Evolutionary conservation across 116 monocot genomes (phyloP), one percentile per base, ranked within the genome.

Genomic region (Phalaenopsis hybrid): DNA sequence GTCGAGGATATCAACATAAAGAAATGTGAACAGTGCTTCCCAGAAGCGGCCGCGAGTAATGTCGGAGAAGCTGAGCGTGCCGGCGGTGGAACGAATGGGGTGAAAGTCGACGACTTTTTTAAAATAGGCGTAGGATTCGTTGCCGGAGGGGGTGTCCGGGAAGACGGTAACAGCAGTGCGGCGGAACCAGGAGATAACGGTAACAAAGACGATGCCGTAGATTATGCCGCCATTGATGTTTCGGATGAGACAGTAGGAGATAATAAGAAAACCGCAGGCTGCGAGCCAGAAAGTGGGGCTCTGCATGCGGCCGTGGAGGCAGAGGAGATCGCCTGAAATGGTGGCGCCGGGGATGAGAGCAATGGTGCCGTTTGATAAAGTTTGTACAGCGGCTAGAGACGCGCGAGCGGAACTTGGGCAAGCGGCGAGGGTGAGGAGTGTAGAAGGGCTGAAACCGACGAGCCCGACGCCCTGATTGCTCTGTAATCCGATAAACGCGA

Each of bases 211-310:
- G 83, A 96, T 91, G 79, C 96, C 96, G 87, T 94, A 94, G 83
- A 96, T 96, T 86, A 96, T 92, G 34, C 94, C 92, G 12, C 96
- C 96, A 52, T 92, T 94, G 79, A 94, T 63, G 81, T 86, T 87
- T 63, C 89, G 90, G 43, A 89, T 85, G 16, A 96, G 87, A 82
- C 94, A 92, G 84, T 81, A 92, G 41, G 92, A 82, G 79, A 90
- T 96, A 63, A 96, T 86, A 52, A 92, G 70, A 83, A 96, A 92
- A n/a, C 94, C 96, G 44, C 85, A 87, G 59, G 87, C 83, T 79
- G 87, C 94, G 67, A 92, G 92, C 96, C 96, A 96, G 85, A 96
- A 94, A 11, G 96, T 96, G 46, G 92, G 92, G 76, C 91, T 91
- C 81, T 86, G 82, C 96, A 96, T 94, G 1, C 87, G 87, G 25